Percentiles rank a stretch among this genome's conserved stretches.
These are phyloP conservation scores for Trichophyton rubrum DNA, from an alignment of 2,329 filamentous ascomycete species.

Conservation along the genomic window DNA sequence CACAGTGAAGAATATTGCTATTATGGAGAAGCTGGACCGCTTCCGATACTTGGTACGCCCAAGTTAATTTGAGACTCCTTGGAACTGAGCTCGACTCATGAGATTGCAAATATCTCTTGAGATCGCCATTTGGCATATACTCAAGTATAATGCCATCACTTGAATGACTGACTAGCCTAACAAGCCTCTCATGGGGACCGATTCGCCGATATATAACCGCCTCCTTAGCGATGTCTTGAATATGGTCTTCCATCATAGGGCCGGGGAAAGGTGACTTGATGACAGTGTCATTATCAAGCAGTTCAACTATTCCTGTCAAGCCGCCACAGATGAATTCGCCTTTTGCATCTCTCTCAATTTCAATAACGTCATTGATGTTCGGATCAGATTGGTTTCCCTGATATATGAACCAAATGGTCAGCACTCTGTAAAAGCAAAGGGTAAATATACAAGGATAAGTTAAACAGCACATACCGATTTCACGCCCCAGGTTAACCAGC, in stretches of 20 bases:
- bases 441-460: not conserved
- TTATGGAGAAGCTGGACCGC: conserved; percentile 27
- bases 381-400: not conserved
- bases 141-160: conserved; percentile 4
- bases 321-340: conserved; percentile 6
- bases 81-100: conserved; percentile 1
- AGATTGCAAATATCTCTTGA: conserved; percentile 4
- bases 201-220: conserved; percentile 4
- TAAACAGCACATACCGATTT: not conserved
- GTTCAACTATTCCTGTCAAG: conserved; percentile 8
- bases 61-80: conserved; percentile 15
- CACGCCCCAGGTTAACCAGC: not conserved
- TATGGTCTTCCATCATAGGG: not conserved
- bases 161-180: conserved; percentile 4
- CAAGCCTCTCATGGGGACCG: conserved; percentile 4
- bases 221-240: conserved; percentile 6
- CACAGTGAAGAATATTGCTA: conserved; percentile 29
- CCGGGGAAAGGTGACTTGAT: conserved; percentile 6
- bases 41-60: conserved; percentile 25
- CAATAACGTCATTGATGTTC: not conserved
- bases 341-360: conserved; percentile 2
- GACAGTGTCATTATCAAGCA: conserved; percentile 4
- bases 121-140: conserved; percentile 8
- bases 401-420: not conserved
- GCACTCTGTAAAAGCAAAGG: not conserved